phyloP scores from a whole-genome alignment of 495 filamentous ascomycete genomes.

The Neurospora pannonica region DNA sequence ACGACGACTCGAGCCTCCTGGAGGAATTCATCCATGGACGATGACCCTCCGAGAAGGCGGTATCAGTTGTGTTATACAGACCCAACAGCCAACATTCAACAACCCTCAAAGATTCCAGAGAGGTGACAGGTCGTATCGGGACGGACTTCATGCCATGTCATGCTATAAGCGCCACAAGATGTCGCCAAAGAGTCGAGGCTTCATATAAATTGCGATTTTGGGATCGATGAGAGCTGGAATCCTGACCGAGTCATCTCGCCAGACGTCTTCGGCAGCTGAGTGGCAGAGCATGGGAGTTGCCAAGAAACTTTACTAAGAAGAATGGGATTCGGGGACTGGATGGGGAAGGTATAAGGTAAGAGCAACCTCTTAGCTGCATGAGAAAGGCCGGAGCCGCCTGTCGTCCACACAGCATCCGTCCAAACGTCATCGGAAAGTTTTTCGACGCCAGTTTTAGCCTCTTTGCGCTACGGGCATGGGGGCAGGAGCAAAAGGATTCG shows the following conservation, averaged over 20 bases:
- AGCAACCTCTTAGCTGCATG: slow-evolving; percentile 25
- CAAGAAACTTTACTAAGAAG: neutral
- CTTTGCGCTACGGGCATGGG: neutral
- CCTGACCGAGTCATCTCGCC: neutral
- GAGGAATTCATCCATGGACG: neutral
- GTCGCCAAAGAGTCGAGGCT: neutral
- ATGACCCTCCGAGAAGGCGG: neutral
- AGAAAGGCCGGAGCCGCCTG: slow-evolving; percentile 11
- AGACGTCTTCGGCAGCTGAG: neutral
- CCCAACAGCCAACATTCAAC: neutral
- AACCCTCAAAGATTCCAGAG: neutral
- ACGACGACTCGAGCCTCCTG: neutral
- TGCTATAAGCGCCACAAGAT: neutral
- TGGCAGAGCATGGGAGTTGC: neutral
- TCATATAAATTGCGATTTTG: neutral
- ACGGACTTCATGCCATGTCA: neutral
- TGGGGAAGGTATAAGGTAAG: slow-evolving; percentile 26
- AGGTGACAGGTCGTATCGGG: neutral
- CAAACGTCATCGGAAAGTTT: neutral
- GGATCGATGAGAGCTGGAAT: neutral
- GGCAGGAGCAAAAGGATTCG: neutral
- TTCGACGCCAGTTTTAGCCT: neutral
- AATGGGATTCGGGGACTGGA: slow-evolving; percentile 7
- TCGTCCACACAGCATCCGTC: neutral
- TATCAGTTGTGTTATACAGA: neutral